Evolutionary conservation across 2,329 filamentous ascomycete species (phyloP).

Genomic region (Xylaria sp.): DNA sequence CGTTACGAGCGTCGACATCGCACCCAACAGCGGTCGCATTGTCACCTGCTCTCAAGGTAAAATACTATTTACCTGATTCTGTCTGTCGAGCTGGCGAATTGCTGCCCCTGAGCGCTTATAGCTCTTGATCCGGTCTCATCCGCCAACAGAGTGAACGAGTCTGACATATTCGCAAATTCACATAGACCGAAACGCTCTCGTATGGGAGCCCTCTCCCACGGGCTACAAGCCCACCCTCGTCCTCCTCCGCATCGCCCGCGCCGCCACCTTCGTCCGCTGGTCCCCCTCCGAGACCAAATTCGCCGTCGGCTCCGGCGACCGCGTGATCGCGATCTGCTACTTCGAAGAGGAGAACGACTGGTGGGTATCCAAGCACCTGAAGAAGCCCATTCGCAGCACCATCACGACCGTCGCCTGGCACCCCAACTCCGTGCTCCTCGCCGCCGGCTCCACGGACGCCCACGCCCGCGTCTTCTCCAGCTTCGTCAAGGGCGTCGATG

Average conservation of each 20-base stretch:
- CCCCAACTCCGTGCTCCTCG: slow-evolving; percentile 91
- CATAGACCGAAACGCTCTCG: slow-evolving; percentile 89
- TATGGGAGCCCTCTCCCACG: slow-evolving; percentile 89
- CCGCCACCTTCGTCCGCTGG: slow-evolving; percentile 96
- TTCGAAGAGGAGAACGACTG: slow-evolving; percentile 99
- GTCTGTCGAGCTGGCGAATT: neutral
- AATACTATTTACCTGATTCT: slow-evolving; percentile 17
- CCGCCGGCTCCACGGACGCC: slow-evolving; percentile 93
- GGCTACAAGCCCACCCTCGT: slow-evolving; percentile 98
- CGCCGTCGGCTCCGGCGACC: slow-evolving; percentile 90
- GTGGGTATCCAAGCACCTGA: slow-evolving; percentile 99
- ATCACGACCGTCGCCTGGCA: slow-evolving; percentile 96
- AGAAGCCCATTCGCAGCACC: slow-evolving; percentile 97
- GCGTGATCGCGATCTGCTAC: slow-evolving; percentile 94
- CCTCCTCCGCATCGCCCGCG: slow-evolving; percentile 91
- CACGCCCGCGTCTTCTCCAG: slow-evolving; percentile 91
- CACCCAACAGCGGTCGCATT: slow-evolving; percentile 82
- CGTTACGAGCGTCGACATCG: slow-evolving; percentile 94
- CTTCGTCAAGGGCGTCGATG: slow-evolving; percentile 93
- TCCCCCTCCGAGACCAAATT: slow-evolving; percentile 96
- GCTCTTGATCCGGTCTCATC: neutral
- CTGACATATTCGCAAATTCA: slow-evolving; percentile 1
- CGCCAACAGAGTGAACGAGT: neutral
- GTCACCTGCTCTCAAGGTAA: slow-evolving; percentile 94
- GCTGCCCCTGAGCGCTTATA: neutral